Base-by-base conservation (phyloP, 345 rosid genomes). In the Diplotaxis tenuifolia region DNA sequence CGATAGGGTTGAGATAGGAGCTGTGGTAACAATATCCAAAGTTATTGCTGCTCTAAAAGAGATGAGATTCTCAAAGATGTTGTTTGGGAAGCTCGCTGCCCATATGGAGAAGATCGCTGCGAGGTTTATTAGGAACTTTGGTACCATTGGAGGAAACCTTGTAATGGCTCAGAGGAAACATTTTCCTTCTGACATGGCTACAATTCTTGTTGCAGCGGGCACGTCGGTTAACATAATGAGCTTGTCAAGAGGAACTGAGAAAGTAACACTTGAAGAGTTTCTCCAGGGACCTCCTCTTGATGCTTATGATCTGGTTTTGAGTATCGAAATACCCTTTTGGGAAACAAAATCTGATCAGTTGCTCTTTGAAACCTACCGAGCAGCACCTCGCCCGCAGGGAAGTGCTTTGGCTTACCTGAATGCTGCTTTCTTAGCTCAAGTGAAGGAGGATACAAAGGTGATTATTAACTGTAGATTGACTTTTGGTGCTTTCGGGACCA, bases 141-240 rank as follows among this genome's bases (percentile, higher is more conserved):
- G 86, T 31, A 91, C 86, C 74, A 28, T 91, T 12, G 96, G 93
- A 9, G 96, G 97, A 58, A 94, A 91, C 72, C 67, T 91, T 68
- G 84, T 89, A 73, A 86, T 91, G 95, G 96, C 96, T n/a, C 91
- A 88, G 68, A 85, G 83, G 73, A 76, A 81, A 34, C 76, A 77
- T 25, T 94, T 91, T 82, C 97, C 97, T 54, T 91, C 97, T 6
- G 98, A 94, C 71, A 84, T 94, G 67, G 82, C 89, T 7, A 91
- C 96, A 0, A 54, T 91, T 82, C 91, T 94, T 65, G 83, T 93
- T 15, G 87, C 86, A 9, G 88, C 79, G 45, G 91, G 79, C 72
- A 78, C 98, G 38, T 74, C 22, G 55, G 91, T 91, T 31, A 77
- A 68, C 34, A 38, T 87, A 73, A 69, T 72, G 75, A 85, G 23